Percentiles rank a stretch among this genome's conserved stretches.
These are phyloP conservation scores for Austroboletus rostrupii DNA, from an alignment of 1,284 basidiomycete genomes.

Conservation along the genomic window DNA sequence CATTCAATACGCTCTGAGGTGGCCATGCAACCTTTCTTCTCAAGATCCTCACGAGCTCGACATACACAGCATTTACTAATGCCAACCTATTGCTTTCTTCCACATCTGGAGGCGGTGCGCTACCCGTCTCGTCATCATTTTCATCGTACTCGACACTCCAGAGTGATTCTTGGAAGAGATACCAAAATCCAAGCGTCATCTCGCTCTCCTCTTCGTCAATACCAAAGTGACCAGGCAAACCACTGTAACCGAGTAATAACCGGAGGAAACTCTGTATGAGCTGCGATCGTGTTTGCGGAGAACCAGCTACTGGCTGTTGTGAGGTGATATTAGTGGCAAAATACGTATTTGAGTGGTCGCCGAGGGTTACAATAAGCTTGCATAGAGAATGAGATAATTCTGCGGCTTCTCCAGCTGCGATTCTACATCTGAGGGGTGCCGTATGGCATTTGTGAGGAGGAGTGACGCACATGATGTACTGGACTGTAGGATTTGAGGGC, in stretches of 20 bases:
- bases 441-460: background rate
- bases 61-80: constrained; percentile 74
- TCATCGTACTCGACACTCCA: constrained; percentile 70
- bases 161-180: constrained; percentile 81
- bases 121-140: constrained; percentile 38
- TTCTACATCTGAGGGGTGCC: background rate
- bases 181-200: constrained; percentile 84
- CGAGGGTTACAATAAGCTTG: constrained; percentile 75
- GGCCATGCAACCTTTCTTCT: constrained; percentile 75
- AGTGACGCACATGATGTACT: constrained; percentile 39
- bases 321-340: constrained; percentile 66
- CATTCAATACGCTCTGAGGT: constrained; percentile 36
- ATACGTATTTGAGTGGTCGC: constrained; percentile 83
- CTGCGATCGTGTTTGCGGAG: constrained; percentile 36
- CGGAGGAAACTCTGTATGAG: constrained; percentile 70
- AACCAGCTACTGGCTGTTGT: constrained; percentile 27
- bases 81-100: constrained; percentile 44
- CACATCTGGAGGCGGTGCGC: constrained; percentile 26
- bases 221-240: constrained; percentile 71
- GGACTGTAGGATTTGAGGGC: constrained; percentile 48
- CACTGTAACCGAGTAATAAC: constrained; percentile 71
- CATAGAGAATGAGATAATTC: constrained; percentile 64
- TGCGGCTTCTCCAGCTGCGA: constrained; percentile 42
- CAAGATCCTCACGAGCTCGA: constrained; percentile 68
- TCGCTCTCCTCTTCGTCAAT: constrained; percentile 84